Evolutionary conservation across 495 filamentous ascomycete genomes (phyloP), one percentile per base, ranked within the genome.

Genomic region (Penicillium cataractarum): DNA sequence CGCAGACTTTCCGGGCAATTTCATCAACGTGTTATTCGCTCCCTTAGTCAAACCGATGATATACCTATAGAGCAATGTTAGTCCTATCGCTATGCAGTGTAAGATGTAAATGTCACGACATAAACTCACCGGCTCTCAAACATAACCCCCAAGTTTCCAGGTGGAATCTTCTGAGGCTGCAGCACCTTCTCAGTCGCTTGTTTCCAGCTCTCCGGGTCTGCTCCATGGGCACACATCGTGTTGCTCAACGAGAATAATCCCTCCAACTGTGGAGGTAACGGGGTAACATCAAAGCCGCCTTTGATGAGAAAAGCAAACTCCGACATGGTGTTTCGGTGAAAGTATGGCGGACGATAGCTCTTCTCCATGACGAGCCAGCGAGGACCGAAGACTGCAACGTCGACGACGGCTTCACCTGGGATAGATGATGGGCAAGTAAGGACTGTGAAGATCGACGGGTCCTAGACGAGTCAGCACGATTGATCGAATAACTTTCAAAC

Each of bases 271-370:
- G 46, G 46, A 24, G 46, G 46, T 7, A 49, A 26, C 22, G 21
- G 22, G 22, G 21, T 49, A 15, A 49, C 24, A 17, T 49, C 22
- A 26, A 49, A 49, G 6, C 24, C 24, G 10, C 46, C 40, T 49
- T 13, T 4, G 13, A 49, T 49, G 9, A 49, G 22, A 27, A 49
- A 27, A 13, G 24, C 46, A 49, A 27, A 49, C 24, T 49, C 46
- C 7, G 46, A 27, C 46, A 49, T 49, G 46, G 24, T 49, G 22
- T 49, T 24, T 26, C 10, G 24, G 17, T 49, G 24, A 3, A 49
- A 49, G 46, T 49, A 49, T 27, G 46, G 46, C 4, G 46, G 46
- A 27, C 46, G 46, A 9, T 49, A 49, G 46, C 22, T 49, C 8
- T 21, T 21, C 40, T 44, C 40, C 19, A 44, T 44, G 19, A 49